Conservation (phyloP, 176 grass and related monocot species). For the Oryza glaberrima region DNA sequence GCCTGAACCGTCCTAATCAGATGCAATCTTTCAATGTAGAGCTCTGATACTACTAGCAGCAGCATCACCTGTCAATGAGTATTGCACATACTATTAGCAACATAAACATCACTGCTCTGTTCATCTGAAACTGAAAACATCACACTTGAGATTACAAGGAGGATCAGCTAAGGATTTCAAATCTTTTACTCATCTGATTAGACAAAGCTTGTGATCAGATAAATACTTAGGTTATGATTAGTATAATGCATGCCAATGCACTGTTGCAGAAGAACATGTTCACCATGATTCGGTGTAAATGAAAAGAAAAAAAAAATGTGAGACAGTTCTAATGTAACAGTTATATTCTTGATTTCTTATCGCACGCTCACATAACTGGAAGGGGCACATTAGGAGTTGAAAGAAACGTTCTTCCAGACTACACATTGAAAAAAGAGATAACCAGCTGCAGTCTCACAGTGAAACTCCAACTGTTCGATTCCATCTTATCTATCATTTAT, state of each 20-base stretch:
- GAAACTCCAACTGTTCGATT: not conserved
- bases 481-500: not conserved
- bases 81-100: constrained; percentile 6
- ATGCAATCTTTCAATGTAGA: not conserved
- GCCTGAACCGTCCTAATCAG: not conserved
- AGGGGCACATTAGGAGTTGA: not conserved
- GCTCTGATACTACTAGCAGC: not conserved
- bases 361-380: not conserved
- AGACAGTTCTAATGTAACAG: not conserved
- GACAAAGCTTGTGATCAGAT: not conserved
- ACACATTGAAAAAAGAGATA: not conserved
- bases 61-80: constrained; percentile 10
- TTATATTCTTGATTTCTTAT: not conserved
- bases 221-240: not conserved
- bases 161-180: not conserved
- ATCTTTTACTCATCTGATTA: not conserved
- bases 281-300: not conserved
- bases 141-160: not conserved
- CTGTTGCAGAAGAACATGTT: not conserved
- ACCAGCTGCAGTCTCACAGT: not conserved
- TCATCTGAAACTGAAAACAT: not conserved
- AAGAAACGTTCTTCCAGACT: not conserved
- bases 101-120: not conserved
- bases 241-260: not conserved
- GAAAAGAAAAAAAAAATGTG: not conserved